These are phyloP conservation scores for Sideroxylon spinosum DNA, from an alignment of 179 eudicot genomes.

Conservation along the genomic window DNA sequence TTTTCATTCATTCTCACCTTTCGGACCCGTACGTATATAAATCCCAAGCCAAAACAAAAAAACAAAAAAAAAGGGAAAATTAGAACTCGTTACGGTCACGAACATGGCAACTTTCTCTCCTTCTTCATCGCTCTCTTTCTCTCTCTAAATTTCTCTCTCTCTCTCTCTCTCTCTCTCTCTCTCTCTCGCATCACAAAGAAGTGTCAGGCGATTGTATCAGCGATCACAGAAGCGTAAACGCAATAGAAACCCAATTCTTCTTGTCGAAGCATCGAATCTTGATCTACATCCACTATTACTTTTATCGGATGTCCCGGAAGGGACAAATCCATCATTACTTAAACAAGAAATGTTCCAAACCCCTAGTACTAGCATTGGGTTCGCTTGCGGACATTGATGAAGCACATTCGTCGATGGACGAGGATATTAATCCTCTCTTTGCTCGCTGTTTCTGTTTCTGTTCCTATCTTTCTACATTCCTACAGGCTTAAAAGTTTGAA, in stretches of 20 bases:
- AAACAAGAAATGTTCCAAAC: constrained; percentile 16
- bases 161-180: constrained; percentile 9
- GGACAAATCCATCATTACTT: no score
- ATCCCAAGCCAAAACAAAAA: no score
- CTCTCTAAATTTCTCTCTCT: constrained; percentile 7
- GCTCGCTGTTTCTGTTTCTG: constrained; percentile 56
- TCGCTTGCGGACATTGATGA: constrained; percentile 39
- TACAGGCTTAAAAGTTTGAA: constrained; percentile 37
- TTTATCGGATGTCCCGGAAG: no score
- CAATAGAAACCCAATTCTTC: neutral
- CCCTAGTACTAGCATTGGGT: neutral
- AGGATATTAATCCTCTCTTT: constrained; percentile 87
- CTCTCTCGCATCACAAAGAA: neutral
- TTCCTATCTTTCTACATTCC: constrained; percentile 65
- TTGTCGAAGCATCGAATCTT: constrained; percentile 13
- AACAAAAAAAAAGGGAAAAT: no score
- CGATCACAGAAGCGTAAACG: neutral
- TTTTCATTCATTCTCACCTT: neutral
- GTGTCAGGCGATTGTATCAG: neutral
- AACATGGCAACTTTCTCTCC: constrained; percentile 35
- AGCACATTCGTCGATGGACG: constrained; percentile 53
- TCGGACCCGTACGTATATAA: constrained; percentile 1
- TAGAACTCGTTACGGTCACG: constrained; percentile 8
- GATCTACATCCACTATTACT: neutral
- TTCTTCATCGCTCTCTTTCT: constrained; percentile 15